Evolutionary conservation across 1,284 basidiomycete genomes (phyloP).

Genomic region (Marasmius fiardii): DNA sequence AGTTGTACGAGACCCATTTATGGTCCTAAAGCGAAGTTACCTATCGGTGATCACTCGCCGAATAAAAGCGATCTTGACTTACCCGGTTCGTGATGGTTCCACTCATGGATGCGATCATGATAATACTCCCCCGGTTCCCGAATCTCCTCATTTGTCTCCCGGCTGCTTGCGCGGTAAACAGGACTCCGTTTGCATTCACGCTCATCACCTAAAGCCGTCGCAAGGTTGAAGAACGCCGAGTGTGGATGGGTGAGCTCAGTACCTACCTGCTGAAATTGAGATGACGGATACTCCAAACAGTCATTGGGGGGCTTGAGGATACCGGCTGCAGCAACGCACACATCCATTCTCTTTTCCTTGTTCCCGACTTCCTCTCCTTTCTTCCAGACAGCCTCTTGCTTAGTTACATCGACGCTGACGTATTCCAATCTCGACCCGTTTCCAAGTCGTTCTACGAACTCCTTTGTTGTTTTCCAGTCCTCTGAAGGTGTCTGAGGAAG

Average conservation of each 20-base stretch:
- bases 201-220: slow-evolving; percentile 52
- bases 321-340: slow-evolving; percentile 77
- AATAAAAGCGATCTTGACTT: slow-evolving; percentile 15
- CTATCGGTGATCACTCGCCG: slow-evolving; percentile 13
- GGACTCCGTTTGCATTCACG: slow-evolving; percentile 75
- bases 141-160: slow-evolving; percentile 74
- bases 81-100: slow-evolving; percentile 82
- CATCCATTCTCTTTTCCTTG: slow-evolving; percentile 63
- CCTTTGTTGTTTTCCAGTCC: slow-evolving; percentile 60
- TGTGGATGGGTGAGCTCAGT: neutral
- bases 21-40: slow-evolving; percentile 43
- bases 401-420: slow-evolving; percentile 57
- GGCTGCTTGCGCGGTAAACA: slow-evolving; percentile 78
- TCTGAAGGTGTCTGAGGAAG: slow-evolving; percentile 60
- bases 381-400: slow-evolving; percentile 58
- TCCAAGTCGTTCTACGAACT: slow-evolving; percentile 48
- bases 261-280: slow-evolving; percentile 66
- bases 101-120: slow-evolving; percentile 85
- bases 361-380: slow-evolving; percentile 58
- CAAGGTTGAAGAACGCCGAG: neutral
- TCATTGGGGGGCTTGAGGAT: slow-evolving; percentile 61
- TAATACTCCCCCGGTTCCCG: slow-evolving; percentile 73
- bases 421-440: slow-evolving; percentile 60
- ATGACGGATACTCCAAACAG: slow-evolving; percentile 68
- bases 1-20: slow-evolving; percentile 79